Percentiles rank a stretch among this genome's conserved stretches.
These are phyloP conservation scores for Arthrinium puccinioides DNA, from an alignment of 2,329 filamentous ascomycete species.

Conservation along the genomic window DNA sequence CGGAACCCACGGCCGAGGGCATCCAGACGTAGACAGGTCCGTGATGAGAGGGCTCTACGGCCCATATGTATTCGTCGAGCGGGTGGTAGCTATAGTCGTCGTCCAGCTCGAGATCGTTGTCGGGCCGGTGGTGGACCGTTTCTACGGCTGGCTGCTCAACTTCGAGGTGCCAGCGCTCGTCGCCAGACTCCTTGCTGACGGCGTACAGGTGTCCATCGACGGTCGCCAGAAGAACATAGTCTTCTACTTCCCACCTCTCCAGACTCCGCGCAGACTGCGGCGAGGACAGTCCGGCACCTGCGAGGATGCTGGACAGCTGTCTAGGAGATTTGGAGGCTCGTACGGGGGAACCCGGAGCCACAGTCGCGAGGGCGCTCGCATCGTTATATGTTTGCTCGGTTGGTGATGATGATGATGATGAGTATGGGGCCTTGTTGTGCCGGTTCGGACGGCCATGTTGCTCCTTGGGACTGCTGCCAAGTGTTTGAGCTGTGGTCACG, in stretches of 20 bases:
- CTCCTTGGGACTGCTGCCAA: too few relatives aligned
- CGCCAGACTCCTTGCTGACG: constrained; percentile 78
- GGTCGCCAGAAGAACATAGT: constrained; percentile 99
- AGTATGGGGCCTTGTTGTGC: too few relatives aligned
- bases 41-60: constrained; percentile 84
- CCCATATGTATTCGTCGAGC: constrained; percentile 87
- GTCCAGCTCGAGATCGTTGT: constrained; percentile 50
- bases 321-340: constrained; percentile 81
- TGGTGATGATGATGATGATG: too few relatives aligned
- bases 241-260: constrained; percentile 99
- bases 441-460: background rate
- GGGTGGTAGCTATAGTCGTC: constrained; percentile 49
- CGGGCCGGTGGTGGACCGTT: constrained; percentile 71
- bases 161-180: constrained; percentile 78
- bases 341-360: constrained; percentile 94
- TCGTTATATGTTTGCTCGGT: too few relatives aligned
- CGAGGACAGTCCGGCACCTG: constrained; percentile 63
- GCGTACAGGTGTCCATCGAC: constrained; percentile 96
- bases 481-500: constrained; percentile 12
- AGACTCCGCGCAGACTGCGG: constrained; percentile 92
- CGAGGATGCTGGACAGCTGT: constrained; percentile 45
- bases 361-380: constrained; percentile 95
- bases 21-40: constrained; percentile 83
- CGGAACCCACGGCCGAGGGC: constrained; percentile 51
- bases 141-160: constrained; percentile 85